Conservation (phyloP, 1,284 basidiomycete species). For the Ustilago tritici region DNA sequence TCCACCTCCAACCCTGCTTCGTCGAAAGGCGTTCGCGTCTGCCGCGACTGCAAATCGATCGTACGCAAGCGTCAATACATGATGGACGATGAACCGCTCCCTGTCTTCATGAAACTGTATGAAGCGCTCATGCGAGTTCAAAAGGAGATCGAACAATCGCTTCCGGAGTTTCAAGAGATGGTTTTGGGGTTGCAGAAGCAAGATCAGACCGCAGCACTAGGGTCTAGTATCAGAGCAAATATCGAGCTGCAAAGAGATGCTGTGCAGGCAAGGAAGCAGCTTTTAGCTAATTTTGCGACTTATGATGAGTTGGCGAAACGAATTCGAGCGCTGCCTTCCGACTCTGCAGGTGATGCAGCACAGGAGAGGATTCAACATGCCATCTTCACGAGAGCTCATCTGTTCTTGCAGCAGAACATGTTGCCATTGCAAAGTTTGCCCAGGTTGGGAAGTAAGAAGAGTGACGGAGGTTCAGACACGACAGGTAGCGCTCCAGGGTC, state of each 20-base stretch:
- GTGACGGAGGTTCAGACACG: constrained; percentile 30
- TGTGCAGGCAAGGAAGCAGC: constrained; percentile 79
- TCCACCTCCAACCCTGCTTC: constrained; percentile 1
- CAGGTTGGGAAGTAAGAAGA: constrained; percentile 72
- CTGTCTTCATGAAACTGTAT: constrained; percentile 72
- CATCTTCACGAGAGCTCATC: constrained; percentile 80
- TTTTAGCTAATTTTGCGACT: constrained; percentile 83
- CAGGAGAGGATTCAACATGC: constrained; percentile 87
- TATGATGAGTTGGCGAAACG: constrained; percentile 90
- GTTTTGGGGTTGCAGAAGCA: constrained; percentile 73
- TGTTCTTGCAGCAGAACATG: constrained; percentile 85
- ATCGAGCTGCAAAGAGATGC: constrained; percentile 73
- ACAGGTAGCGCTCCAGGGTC: constrained; percentile 31
- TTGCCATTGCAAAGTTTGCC: constrained; percentile 75
- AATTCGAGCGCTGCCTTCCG: constrained; percentile 77
- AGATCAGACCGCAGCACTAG: constrained; percentile 57
- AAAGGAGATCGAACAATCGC: constrained; percentile 77
- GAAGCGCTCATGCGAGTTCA: constrained; percentile 81
- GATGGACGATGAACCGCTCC: constrained; percentile 77
- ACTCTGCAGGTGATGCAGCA: constrained; percentile 70
- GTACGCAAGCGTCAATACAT: constrained; percentile 83
- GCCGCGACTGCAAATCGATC: constrained; percentile 81
- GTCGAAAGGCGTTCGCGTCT: constrained; percentile 74
- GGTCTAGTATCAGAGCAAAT: constrained; percentile 61
- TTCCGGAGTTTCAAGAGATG: constrained; percentile 81